Evolutionary conservation across 2,329 filamentous ascomycete genomes (phyloP).

Genomic region (Trichothecium roseum): DNA sequence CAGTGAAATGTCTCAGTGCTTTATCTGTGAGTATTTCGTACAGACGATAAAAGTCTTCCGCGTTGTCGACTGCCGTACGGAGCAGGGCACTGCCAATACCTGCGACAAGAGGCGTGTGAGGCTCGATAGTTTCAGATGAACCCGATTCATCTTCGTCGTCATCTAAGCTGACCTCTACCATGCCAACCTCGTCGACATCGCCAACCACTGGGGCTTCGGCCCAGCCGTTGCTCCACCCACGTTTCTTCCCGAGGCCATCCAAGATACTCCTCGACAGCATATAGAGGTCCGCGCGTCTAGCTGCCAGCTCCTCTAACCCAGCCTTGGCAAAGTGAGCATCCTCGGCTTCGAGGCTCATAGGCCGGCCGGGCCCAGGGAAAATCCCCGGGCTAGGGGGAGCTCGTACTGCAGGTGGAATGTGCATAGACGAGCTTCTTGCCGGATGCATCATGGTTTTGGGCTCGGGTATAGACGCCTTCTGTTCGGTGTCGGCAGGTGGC

Average conservation of each 20-base stretch:
- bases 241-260: slow-evolving; percentile 59
- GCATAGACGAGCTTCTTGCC: slow-evolving; percentile 51
- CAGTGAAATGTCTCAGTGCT: slow-evolving; percentile 70
- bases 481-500: slow-evolving; percentile 40
- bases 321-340: slow-evolving; percentile 42
- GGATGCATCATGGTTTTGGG: slow-evolving; percentile 64
- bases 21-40: slow-evolving; percentile 76
- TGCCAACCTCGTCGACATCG: slow-evolving; percentile 30
- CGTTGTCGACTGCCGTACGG: slow-evolving; percentile 48
- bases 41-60: slow-evolving; percentile 53
- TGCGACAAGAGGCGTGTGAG: slow-evolving; percentile 15
- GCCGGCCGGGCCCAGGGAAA: slow-evolving; percentile 38
- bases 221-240: slow-evolving; percentile 73
- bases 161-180: slow-evolving; percentile 49
- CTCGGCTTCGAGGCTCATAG: slow-evolving; percentile 24
- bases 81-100: slow-evolving; percentile 39
- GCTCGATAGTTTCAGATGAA: slow-evolving; percentile 6
- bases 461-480: slow-evolving; percentile 52
- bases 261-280: slow-evolving; percentile 71
- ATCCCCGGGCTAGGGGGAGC: slow-evolving; percentile 37
- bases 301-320: slow-evolving; percentile 74
- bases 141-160: slow-evolving; percentile 21
- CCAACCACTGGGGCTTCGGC: slow-evolving; percentile 42
- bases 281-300: slow-evolving; percentile 72
- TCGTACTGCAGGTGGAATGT: slow-evolving; percentile 25